These are phyloP conservation scores for Coemansia sp. DNA, from an alignment of 192 early-diverging fungal genomes.

Conservation along the genomic window DNA sequence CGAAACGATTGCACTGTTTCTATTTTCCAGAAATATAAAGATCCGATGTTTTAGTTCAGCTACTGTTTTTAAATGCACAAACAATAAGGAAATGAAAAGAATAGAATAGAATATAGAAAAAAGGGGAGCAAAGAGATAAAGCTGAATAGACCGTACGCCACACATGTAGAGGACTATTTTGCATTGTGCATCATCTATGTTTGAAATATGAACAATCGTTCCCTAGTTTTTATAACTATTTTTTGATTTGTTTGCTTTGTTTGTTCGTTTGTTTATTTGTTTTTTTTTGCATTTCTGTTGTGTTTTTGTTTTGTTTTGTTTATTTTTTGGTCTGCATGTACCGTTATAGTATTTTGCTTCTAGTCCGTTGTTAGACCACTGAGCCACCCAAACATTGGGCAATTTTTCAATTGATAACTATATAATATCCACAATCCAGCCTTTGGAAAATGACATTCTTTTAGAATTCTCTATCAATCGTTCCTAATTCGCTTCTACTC, in stretches of 20 bases:
- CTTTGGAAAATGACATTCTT: neutral
- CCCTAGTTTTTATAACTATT: neutral
- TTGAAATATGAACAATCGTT: slow-evolving; percentile 1
- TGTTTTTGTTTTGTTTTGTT: slow-evolving; percentile 1
- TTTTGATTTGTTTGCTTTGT: neutral
- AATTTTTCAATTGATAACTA: slow-evolving; percentile 3
- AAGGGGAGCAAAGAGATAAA: neutral
- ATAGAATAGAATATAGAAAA: neutral
- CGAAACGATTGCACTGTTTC: neutral
- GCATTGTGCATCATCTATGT: neutral
- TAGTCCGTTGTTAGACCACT: neutral
- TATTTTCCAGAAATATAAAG: neutral
- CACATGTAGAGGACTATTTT: neutral
- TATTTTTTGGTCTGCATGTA: neutral
- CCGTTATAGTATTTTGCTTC: too few relatives aligned
- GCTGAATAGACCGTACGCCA: slow-evolving; percentile 1
- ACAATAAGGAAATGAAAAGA: too few relatives aligned
- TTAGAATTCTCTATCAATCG: too few relatives aligned
- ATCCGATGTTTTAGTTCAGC: neutral
- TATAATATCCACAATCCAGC: slow-evolving; percentile 20
- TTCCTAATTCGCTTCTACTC: too few relatives aligned
- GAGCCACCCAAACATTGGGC: neutral
- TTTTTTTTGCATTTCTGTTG: neutral
- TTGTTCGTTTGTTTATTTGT: neutral
- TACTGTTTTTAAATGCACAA: neutral